Conservation (phyloP, 2,329 filamentous ascomycete species). For the Huntiella savannae region DNA sequence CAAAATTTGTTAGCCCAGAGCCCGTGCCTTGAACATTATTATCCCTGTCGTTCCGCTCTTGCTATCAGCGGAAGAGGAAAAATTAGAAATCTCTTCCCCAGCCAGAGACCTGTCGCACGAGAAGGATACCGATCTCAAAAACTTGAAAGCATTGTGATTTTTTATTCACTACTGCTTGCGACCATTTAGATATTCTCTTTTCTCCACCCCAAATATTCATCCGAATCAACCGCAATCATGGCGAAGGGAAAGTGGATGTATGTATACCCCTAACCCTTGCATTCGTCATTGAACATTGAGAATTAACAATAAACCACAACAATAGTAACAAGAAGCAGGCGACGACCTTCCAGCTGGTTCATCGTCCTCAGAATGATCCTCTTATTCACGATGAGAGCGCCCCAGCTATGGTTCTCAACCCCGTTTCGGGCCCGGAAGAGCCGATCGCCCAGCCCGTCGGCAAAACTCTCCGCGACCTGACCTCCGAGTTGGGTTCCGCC, state of each 20-base stretch:
- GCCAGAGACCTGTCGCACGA: no score
- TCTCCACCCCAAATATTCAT: neutral
- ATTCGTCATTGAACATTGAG: neutral
- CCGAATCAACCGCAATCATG: constrained; percentile 35
- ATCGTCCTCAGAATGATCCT: constrained; percentile 92
- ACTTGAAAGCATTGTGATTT: no score
- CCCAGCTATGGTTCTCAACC: constrained; percentile 79
- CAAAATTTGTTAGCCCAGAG: constrained; percentile 5
- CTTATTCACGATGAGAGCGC: constrained; percentile 83
- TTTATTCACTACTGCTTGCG: no score
- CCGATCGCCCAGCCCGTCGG: constrained; percentile 16
- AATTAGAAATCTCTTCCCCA: no score
- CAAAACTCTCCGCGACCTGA: constrained; percentile 57
- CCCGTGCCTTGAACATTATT: no score
- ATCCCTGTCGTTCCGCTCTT: no score
- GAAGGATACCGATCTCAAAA: no score
- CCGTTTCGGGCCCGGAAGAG: constrained; percentile 24
- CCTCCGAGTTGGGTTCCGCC: constrained; percentile 52
- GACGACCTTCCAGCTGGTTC: constrained; percentile 82
- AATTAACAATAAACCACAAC: constrained; percentile 12
- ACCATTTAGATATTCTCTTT: no score
- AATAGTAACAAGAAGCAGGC: constrained; percentile 71
- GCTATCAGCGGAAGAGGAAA: no score
- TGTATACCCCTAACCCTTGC: constrained; percentile 13
- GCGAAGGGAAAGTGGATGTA: constrained; percentile 53